Evolutionary conservation across 2,329 filamentous ascomycete genomes (phyloP), one percentile per base, ranked within the genome.

Genomic region (Aschersonia sp.): DNA sequence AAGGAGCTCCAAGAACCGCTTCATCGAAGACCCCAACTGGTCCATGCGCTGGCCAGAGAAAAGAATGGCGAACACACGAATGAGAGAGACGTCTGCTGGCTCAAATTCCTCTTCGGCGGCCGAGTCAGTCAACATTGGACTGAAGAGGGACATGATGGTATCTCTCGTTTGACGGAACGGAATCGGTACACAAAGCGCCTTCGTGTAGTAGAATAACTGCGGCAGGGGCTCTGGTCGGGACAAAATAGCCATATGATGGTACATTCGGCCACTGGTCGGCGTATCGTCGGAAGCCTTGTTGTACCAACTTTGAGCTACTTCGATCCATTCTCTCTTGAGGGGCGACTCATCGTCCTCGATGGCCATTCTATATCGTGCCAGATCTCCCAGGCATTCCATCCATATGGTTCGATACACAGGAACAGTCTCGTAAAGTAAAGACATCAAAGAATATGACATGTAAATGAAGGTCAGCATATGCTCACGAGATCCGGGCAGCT

Each of bases 381-480:
- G 65, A 58, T 97, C 89, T 0, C 91, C 91, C 0, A 97, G 67
- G 47, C 89, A 96, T 54, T 96, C 91, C 6, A 94, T 86, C 91
- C 91, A 97, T 0, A 86, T 95, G 49, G 92, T 85, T 47, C 85
- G 77, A 54, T 94, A 96, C 0, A 77, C 73, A 0, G 85, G 81
- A 0, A 95, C 86, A 0, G 86, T 94, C 56, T 97, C 91, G 50
- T 89, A 85, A 0, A 96, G 65, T 0, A 96, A 64, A 0, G 86
- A 84, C 76, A 96, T 87, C 79, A 94, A 94, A 2, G 84, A 84
- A 53, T 96, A 97, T 0, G 89, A 84, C 12, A 91, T 65, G 52
- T 94, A 94, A 1, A 97, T 88, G 48, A 95, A 97, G 0, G 82
- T 80, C 0, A 95, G 68, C 89, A 97, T 96, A 48, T 94, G 85